phyloP scores from a whole-genome alignment of 2,329 filamentous ascomycete species.

The Epichloe sibirici region DNA sequence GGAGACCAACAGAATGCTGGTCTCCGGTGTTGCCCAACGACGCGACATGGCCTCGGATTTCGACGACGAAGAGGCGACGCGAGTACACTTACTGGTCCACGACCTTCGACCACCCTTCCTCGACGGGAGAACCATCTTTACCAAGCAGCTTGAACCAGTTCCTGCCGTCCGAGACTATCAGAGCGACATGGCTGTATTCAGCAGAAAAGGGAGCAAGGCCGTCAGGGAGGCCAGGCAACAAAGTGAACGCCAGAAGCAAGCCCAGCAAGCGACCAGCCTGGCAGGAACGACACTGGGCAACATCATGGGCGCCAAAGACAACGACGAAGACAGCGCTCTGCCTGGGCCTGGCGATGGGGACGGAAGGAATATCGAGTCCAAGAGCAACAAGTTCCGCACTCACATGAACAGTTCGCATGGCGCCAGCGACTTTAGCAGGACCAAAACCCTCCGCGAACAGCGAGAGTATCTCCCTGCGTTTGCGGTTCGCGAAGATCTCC shows the following conservation, averaged over 20 bases:
- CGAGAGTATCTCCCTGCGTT: slow-evolving; percentile 90
- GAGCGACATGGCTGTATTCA: slow-evolving; percentile 98
- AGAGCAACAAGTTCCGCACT: slow-evolving; percentile 67
- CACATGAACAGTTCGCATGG: slow-evolving; percentile 80
- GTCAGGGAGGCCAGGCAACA: slow-evolving; percentile 87
- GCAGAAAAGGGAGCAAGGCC: slow-evolving; percentile 84
- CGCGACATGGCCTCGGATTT: slow-evolving; percentile 73
- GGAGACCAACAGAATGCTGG: slow-evolving; percentile 98
- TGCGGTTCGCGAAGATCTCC: slow-evolving; percentile 83
- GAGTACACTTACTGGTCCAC: slow-evolving; percentile 85
- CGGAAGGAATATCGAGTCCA: slow-evolving; percentile 34
- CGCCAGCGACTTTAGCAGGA: slow-evolving; percentile 85
- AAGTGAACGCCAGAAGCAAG: slow-evolving; percentile 84
- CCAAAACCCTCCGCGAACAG: slow-evolving; percentile 81
- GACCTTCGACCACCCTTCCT: slow-evolving; percentile 89
- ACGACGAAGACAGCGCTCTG: slow-evolving; percentile 79
- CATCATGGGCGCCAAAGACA: slow-evolving; percentile 89
- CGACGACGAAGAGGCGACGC: slow-evolving; percentile 79
- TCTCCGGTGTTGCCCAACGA: slow-evolving; percentile 86
- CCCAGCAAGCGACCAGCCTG: slow-evolving; percentile 86
- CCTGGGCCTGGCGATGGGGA: slow-evolving; percentile 64
- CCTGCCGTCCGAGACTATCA: slow-evolving; percentile 86
- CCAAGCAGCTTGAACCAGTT: slow-evolving; percentile 90
- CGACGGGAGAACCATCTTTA: slow-evolving; percentile 91
- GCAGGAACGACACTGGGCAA: slow-evolving; percentile 88